These are phyloP conservation scores for Hamamelis virginiana DNA, from an alignment of 164 flowering plant species.

Conservation along the genomic window DNA sequence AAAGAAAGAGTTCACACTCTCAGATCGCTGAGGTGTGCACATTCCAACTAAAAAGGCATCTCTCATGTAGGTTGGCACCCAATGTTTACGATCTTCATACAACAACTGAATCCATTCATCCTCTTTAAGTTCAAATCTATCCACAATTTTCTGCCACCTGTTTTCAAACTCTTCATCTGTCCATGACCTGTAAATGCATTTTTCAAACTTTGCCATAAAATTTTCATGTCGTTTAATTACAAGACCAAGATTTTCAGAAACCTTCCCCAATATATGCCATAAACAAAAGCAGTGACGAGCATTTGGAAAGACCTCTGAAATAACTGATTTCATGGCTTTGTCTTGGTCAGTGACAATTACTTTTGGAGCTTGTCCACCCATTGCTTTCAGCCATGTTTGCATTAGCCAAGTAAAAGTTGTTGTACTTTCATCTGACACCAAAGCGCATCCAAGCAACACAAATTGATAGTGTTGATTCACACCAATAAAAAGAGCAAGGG, in stretches of 20 bases:
- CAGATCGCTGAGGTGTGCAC: constrained; percentile 32
- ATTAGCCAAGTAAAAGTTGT: constrained; percentile 35
- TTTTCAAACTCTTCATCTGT: constrained; percentile 37
- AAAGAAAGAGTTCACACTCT: constrained; percentile 34
- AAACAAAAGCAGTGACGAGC: constrained; percentile 29
- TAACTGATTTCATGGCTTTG: constrained; percentile 23
- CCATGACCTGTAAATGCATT: constrained; percentile 36
- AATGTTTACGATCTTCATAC: constrained; percentile 27
- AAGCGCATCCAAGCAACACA: constrained; percentile 41
- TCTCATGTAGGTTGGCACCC: constrained; percentile 32
- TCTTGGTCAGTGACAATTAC: constrained; percentile 35
- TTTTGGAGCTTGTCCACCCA: constrained; percentile 38
- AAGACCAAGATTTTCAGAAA: constrained; percentile 34
- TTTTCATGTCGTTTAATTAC: constrained; percentile 29
- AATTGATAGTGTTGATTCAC: constrained; percentile 43
- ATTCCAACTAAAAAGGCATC: constrained; percentile 35
- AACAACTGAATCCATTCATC: constrained; percentile 31
- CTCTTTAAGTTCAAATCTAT: constrained; percentile 34
- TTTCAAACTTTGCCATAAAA: constrained; percentile 36
- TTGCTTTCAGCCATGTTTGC: constrained; percentile 36
- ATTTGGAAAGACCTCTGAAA: constrained; percentile 32
- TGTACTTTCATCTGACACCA: constrained; percentile 33
- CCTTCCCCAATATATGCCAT: constrained; percentile 35
- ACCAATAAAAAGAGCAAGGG: constrained; percentile 38
- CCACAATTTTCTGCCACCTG: constrained; percentile 33